phyloP scores from a whole-genome alignment of 73 alveolate genomes.

The Tetrahymena borealis region DNA sequence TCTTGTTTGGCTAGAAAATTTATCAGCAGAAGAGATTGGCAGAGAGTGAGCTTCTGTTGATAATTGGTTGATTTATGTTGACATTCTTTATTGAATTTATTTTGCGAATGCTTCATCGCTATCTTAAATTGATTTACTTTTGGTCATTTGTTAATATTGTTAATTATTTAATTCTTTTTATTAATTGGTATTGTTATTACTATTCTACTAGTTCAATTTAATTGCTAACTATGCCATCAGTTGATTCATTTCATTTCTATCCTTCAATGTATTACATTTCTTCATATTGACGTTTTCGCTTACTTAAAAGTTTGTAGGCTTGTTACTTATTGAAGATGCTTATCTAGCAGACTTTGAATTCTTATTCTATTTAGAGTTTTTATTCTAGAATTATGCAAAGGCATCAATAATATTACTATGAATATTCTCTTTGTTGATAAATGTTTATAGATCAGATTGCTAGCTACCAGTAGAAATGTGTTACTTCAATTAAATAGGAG shows the following conservation, averaged over 20 bases:
- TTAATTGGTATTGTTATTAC: not conserved
- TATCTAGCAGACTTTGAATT: not conserved
- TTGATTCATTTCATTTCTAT: not conserved
- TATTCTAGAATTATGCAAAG: not conserved
- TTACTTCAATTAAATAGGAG: not conserved
- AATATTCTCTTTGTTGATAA: not conserved
- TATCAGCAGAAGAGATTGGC: not conserved
- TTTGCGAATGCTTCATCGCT: not conserved
- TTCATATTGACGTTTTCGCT: not conserved
- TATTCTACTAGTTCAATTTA: not conserved
- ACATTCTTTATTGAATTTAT: not conserved
- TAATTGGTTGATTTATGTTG: not conserved
- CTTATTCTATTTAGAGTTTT: not conserved
- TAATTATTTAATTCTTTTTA: not conserved
- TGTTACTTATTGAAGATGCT: not conserved
- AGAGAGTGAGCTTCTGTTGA: not conserved
- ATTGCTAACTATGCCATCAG: not conserved
- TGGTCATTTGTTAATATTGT: not conserved
- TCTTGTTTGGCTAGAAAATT: not conserved
- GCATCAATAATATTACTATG: not conserved
- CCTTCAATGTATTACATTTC: not conserved
- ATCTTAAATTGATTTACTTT: not conserved
- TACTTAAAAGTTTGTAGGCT: not conserved
- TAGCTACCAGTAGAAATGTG: not conserved
- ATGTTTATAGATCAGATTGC: not conserved